Evolutionary conservation across 2,329 filamentous ascomycete genomes (phyloP), one percentile per base, ranked within the genome.

Genomic region (Colletotrichum sp.): DNA sequence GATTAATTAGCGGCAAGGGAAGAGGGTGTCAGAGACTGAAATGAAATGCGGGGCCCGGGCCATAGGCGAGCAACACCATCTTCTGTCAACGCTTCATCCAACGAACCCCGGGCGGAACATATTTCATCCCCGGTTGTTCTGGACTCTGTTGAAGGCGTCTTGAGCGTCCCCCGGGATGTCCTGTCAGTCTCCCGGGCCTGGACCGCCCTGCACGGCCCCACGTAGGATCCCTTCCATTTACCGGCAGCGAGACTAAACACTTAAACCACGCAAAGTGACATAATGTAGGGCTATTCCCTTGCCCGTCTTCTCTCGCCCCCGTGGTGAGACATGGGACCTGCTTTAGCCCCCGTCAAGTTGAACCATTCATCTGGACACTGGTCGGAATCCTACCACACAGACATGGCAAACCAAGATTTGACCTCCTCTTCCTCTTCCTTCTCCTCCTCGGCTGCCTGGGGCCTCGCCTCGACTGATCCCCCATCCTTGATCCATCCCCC

Each of bases 151-250:
- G n/a, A 52, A 52, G 44, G 44, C 44, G 44, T 52, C 44, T 52
- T 52, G 44, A 6, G 44, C 44, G n/a, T 52, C 44, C 44, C 39
- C 59, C 18, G 28, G 26, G 28, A 21, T 52, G 44, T 52, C 44
- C 44, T 52, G 44, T 21, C 44, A 52, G 44, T 52, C 6, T 18
- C 34, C 24, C 36, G 68, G 68, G 68, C 59, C 68, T 70, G 68
- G 68, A 63, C 68, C 52, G 66, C 32, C 68, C 18, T 68, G 57
- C 68, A 70, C 57, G 68, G 68, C 68, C 68, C 68, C 68, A 70
- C 68, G 57, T 70, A 70, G 57, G 36, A 63, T 70, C 68, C 57
- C 68, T 70, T 70, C 68, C 39, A 70, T 70, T 70, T 70, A 63
- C 68, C 68, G 68, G 55, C 68, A 63, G 57, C 57, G 18, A 69